These are phyloP conservation scores for Pythium plurisporium DNA, from an alignment of 352 stramenopile species.

Conservation along the genomic window DNA sequence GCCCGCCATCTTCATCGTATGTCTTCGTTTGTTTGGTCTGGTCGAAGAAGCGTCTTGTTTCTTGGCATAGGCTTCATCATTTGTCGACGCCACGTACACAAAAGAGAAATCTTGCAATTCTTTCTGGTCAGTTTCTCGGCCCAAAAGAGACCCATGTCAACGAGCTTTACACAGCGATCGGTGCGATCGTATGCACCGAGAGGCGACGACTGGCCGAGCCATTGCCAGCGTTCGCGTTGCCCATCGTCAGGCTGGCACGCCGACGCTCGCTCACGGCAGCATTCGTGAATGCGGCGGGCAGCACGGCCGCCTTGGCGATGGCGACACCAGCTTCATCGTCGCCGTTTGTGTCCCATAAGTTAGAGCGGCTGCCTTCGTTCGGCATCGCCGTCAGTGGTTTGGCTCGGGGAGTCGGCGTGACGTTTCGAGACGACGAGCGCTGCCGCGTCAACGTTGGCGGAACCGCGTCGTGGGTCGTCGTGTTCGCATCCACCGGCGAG, in stretches of 20 bases:
- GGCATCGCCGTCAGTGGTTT: conserved; percentile 1
- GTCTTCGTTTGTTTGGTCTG: background rate
- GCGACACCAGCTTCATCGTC: background rate
- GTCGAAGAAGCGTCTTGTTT: background rate
- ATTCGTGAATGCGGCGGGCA: conserved; percentile 10
- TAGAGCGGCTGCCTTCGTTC: conserved; percentile 21
- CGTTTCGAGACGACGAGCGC: background rate
- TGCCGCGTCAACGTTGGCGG: background rate
- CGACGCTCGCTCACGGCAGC: conserved; percentile 16
- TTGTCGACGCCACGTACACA: background rate
- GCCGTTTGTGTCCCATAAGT: conserved; percentile 10
- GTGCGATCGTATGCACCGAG: conserved; percentile 14
- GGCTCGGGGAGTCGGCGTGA: background rate
- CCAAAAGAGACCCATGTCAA: too few species aligned
- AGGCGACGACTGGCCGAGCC: background rate
- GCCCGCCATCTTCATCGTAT: background rate
- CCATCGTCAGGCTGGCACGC: conserved; percentile 15
- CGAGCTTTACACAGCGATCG: conserved; percentile 10
- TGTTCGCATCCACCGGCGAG: conserved; percentile 21
- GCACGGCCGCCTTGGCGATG: background rate
- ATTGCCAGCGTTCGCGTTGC: background rate
- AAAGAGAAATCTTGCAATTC: background rate
- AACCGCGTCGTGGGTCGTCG: background rate
- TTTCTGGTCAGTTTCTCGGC: background rate
- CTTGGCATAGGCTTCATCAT: conserved; percentile 3